Evolutionary conservation across 495 filamentous ascomycete genomes (phyloP), one percentile per base, ranked within the genome.

Genomic region (Podospora comata): DNA sequence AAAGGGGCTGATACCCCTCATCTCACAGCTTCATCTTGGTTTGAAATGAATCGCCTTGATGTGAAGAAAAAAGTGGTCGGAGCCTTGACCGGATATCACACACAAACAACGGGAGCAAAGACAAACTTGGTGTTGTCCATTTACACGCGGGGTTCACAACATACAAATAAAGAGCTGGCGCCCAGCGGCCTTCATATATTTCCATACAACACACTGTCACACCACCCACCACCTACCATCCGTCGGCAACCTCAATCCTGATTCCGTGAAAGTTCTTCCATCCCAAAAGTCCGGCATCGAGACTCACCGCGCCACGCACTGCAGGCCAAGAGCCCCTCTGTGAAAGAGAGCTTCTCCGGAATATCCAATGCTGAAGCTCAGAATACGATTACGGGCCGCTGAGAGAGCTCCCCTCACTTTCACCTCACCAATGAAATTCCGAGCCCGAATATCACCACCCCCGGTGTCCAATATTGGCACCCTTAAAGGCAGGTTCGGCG

Each of bases 361-460:
- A 6, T 11, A 48, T 48, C 39, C 39, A 48, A 48, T 48, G 15
- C 39, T 48, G 39, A 13, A 48, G 9, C 39, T 48, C 39, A 48
- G 15, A 48, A 48, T 48, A 48, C 39, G 39, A 48, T 48, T 48
- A 48, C 39, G 39, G 39, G 39, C 39, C 39, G 39, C 15, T 48
- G 39, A 16, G 39, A 2, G 39, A 48, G 39, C 39, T 48, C 39
- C 39, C 39, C 39, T 48, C 39, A 48, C 39, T 48, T 48, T 48
- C 39, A 48, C 9, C 39, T 48, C 39, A 48, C 39, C 39, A 48
- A 48, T 48, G 39, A 6, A 27, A 60, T 60, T 30, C 19, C 65
- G 65, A 60, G 27, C 27, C 56, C 65, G 56, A 66, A 26, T 66
- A 60, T 11, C 11, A 23, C 65, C 20, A 66, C 65, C 65, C 65